A percentile compares a stretch with the other conserved stretches of the same genome.
These are phyloP conservation scores for Wickerhamomyces pijperi DNA, from an alignment of 805 yeast genomes.

Conservation along the genomic window DNA sequence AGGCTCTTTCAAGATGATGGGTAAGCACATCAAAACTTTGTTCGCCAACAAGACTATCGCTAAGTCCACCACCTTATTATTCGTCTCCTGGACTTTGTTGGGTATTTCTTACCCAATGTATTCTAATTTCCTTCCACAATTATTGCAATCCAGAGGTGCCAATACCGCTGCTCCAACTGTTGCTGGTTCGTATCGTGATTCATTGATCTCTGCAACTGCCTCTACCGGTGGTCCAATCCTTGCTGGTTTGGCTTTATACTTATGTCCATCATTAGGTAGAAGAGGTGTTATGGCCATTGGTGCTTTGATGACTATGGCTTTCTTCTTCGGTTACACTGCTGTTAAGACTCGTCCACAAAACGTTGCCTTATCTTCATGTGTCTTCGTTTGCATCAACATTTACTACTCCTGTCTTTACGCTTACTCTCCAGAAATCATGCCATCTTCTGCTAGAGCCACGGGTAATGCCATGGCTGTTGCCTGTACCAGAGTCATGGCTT, in stretches of 20 bases:
- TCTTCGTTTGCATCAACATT: conserved; percentile 30
- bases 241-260: conserved; percentile 28
- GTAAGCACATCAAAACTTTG: conserved; percentile 28
- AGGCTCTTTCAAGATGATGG: conserved; percentile 19
- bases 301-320: conserved; percentile 39
- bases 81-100: conserved; percentile 38
- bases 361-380: conserved; percentile 27
- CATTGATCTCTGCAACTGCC: conserved; percentile 30
- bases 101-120: conserved; percentile 44
- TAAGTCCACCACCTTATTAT: conserved; percentile 28
- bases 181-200: conserved; percentile 33
- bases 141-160: conserved; percentile 37
- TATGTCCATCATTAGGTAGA: conserved; percentile 30
- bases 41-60: conserved; percentile 30
- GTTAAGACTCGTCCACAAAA: conserved; percentile 42
- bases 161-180: conserved; percentile 28
- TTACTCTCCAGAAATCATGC: conserved; percentile 55
- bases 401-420: conserved; percentile 54
- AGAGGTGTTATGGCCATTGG: conserved; percentile 47
- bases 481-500: conserved; percentile 38
- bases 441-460: conserved; percentile 39
- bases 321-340: conserved; percentile 52
- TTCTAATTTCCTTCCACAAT: conserved; percentile 39
- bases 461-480: conserved; percentile 51
- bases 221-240: conserved; percentile 37